These are phyloP conservation scores for Fagopyrum tataricum DNA, from an alignment of 148 eudicot genomes.

Conservation along the genomic window DNA sequence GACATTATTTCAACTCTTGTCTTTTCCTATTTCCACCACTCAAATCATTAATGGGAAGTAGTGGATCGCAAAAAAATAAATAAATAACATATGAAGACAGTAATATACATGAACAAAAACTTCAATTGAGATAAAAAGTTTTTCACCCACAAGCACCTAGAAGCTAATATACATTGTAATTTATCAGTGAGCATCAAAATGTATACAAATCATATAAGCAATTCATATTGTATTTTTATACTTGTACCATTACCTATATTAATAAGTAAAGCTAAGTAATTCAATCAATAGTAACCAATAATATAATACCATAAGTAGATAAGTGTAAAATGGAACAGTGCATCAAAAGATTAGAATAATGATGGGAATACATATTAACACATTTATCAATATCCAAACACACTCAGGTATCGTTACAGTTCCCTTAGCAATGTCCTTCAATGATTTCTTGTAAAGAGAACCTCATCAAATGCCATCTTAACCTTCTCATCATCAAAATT, in stretches of 20 bases:
- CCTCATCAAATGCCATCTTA: constrained; percentile 59
- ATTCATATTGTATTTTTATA: background rate
- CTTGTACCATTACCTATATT: background rate
- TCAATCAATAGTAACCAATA: background rate
- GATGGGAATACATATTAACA: background rate
- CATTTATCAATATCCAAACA: constrained; percentile 24
- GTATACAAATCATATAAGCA: background rate
- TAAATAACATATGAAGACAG: background rate
- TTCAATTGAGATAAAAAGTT: background rate
- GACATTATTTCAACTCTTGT: background rate
- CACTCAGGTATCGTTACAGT: constrained; percentile 30
- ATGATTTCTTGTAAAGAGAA: constrained; percentile 43
- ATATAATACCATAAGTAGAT: background rate
- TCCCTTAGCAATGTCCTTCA: constrained; percentile 36
- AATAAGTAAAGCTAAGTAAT: background rate
- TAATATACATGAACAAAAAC: background rate
- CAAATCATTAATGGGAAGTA: background rate
- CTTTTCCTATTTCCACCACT: background rate
- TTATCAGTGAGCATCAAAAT: background rate
- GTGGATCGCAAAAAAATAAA: background rate
- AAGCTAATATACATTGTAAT: background rate
- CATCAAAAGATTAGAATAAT: background rate
- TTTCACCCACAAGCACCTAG: background rate
- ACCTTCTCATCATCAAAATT: constrained; percentile 51
- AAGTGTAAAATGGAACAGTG: background rate